Conservation (phyloP, 495 filamentous ascomycete species). For the Rhypophila decipiens region DNA sequence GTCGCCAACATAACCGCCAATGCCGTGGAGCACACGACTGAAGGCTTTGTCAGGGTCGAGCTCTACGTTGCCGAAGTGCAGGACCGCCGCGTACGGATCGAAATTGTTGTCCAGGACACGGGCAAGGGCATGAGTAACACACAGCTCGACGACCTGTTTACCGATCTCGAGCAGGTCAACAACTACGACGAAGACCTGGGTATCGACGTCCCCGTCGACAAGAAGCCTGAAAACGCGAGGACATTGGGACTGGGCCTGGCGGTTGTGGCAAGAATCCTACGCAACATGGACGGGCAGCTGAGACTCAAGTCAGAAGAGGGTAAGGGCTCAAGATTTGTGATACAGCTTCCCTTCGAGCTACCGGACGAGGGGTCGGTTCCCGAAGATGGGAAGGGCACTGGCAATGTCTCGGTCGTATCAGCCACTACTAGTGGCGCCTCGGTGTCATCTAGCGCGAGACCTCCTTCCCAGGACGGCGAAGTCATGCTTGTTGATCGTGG, state of each 20-base stretch:
- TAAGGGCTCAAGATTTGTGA: conserved; percentile 75
- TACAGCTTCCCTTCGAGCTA: conserved; percentile 63
- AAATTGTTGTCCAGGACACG: conserved; percentile 72
- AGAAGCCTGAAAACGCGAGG: conserved; percentile 23
- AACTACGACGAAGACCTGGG: conserved; percentile 33
- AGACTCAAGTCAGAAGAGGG: conserved; percentile 82
- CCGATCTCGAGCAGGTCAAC: conserved; percentile 82
- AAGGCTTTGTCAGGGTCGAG: conserved; percentile 69
- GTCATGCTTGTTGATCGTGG: conserved; percentile 50
- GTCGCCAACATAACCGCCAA: conserved; percentile 81
- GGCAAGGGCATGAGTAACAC: conserved; percentile 69
- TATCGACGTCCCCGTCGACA: conserved; percentile 20
- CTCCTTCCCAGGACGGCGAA: conserved; percentile 40
- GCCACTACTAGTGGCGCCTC: conserved; percentile 14
- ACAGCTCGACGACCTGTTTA: conserved; percentile 72
- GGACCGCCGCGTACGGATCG: conserved; percentile 51
- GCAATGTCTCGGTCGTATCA: conserved; percentile 8
- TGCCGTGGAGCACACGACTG: conserved; percentile 71
- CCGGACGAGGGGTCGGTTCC: conserved; percentile 38
- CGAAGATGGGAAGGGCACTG: conserved; percentile 6
- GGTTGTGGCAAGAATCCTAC: conserved; percentile 73
- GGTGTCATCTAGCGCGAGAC: conserved; percentile 22
- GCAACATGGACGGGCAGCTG: conserved; percentile 88
- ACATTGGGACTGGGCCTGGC: conserved; percentile 79
- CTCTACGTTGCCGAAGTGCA: conserved; percentile 44